Conservation (phyloP, 345 rosid species). For the Noccaea bulbosa region DNA sequence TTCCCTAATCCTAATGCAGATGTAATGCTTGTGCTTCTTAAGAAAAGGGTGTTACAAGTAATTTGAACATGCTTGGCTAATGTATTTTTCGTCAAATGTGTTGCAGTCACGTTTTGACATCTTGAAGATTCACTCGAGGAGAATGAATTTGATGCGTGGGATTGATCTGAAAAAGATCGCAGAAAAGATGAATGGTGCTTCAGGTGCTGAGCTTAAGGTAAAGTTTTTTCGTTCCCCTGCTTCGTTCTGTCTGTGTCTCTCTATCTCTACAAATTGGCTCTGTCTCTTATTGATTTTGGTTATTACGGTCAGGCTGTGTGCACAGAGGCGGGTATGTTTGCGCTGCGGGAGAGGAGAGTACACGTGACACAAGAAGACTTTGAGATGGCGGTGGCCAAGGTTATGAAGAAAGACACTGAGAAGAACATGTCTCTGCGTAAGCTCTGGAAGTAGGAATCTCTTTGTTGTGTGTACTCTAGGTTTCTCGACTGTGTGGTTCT, state of each 20-base stretch:
- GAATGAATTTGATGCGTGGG: slow-evolving; percentile 97
- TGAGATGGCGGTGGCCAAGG: slow-evolving; percentile 99
- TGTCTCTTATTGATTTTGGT: slow-evolving; percentile 1
- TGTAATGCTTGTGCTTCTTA: slow-evolving; percentile 43
- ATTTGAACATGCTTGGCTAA: neutral
- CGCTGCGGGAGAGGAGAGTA: slow-evolving; percentile 93
- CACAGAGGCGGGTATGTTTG: slow-evolving; percentile 99
- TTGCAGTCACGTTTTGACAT: slow-evolving; percentile 92
- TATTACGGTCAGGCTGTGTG: slow-evolving; percentile 77
- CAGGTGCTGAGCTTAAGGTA: slow-evolving; percentile 99
- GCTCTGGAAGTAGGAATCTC: slow-evolving; percentile 77
- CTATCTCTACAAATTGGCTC: neutral
- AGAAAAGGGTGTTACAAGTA: neutral
- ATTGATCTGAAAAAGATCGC: slow-evolving; percentile 98
- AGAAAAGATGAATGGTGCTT: slow-evolving; percentile 98
- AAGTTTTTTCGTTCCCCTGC: neutral
- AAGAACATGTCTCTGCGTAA: slow-evolving; percentile 98
- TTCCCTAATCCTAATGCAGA: slow-evolving; percentile 99
- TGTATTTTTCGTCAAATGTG: slow-evolving; percentile 12
- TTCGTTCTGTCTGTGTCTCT: neutral
- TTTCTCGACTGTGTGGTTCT: neutral
- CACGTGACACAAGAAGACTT: slow-evolving; percentile 99
- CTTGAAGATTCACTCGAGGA: slow-evolving; percentile 95
- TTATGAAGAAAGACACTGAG: slow-evolving; percentile 99
- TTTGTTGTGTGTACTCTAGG: neutral